These are phyloP conservation scores for Serendipita vermifera DNA, from an alignment of 768 basidiomycete species.

Conservation along the genomic window DNA sequence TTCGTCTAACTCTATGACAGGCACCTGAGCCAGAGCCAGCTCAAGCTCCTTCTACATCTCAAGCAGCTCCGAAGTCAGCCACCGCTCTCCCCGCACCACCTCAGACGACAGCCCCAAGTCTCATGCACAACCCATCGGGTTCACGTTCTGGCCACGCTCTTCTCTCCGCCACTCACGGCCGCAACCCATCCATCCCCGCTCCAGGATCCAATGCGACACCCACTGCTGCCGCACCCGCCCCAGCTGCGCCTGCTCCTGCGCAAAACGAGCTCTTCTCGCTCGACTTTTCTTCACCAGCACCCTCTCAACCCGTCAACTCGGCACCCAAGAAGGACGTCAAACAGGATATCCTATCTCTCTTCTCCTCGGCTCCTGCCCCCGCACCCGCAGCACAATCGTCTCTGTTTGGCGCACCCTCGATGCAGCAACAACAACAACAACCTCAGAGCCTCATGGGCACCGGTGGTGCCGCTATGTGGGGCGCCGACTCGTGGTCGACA, in stretches of 20 bases:
- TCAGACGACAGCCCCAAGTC: neutral
- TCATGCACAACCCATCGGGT: neutral
- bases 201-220: neutral
- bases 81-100: neutral
- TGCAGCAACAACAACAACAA: conserved; percentile 19
- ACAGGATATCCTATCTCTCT: conserved; percentile 75
- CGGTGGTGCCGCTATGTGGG: conserved; percentile 49
- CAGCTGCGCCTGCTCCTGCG: conserved; percentile 19
- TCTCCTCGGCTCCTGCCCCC: conserved; percentile 36
- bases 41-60: neutral
- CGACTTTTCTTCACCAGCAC: conserved; percentile 54
- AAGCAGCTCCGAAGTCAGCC: neutral
- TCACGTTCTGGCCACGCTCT: too few species aligned
- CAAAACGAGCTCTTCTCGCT: conserved; percentile 67
- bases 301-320: conserved; percentile 22
- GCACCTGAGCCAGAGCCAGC: too few species aligned
- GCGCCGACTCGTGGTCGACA: conserved; percentile 51
- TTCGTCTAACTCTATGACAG: too few species aligned
- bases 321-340: conserved; percentile 58
- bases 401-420: conserved; percentile 19
- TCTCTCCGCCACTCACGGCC: too few species aligned
- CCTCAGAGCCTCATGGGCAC: conserved; percentile 43
- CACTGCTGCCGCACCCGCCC: neutral
- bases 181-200: too few species aligned
- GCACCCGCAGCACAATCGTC: conserved; percentile 21